Base-by-base conservation (phyloP, 1,284 basidiomycete genomes). In the Rhodotorula mucilaginosa region DNA sequence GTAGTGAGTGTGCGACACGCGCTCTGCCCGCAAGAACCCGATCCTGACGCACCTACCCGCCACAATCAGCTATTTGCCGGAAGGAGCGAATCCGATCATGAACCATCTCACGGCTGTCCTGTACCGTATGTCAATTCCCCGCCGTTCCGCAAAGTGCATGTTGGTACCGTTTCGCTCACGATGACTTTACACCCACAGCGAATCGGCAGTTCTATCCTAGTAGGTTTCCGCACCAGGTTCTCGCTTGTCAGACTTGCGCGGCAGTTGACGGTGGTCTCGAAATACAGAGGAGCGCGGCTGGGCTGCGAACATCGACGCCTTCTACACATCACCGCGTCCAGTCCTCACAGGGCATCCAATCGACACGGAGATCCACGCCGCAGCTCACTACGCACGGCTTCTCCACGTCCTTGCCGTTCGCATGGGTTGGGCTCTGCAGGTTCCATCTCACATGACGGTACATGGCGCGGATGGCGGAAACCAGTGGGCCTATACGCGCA, bases 131-230 rank as follows among this genome's bases (percentile, higher is more conserved):
- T 23, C 39, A 1, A 10, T 1, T 5, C 10, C 26, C 2, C n/a
- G 0, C 6, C 21, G 16, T 3, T 60, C 34, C 23, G 10, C 8
- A 5, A 0, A 10, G 29, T 7, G 6, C 31, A 7, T 21, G 13
- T 34, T 52, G 5, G 12, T 21, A 3, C 6, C 2, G 5, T 1
- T 13, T 10, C 5, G 5, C 48, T 62, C 48, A 49, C 51, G 18
- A 6, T n/a, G 16, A 13, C 8, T 8, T 4, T 16, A 2, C 15
- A 12, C 7, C 8, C 26, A 7, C 52, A 63, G 62, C 63, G 13
- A 66, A 66, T 16, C 64, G 64, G 7, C 56, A 60, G 16, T 66
- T 66, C 49, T 66, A 66, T n/a, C 64, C 64, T 10, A 59, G 64
- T 64, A 46, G 26, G 63, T 21, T 31, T 19, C 29, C 7, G 13